These are phyloP conservation scores for Leptographium lundbergii DNA, from an alignment of 2,329 filamentous ascomycete genomes.

Conservation along the genomic window DNA sequence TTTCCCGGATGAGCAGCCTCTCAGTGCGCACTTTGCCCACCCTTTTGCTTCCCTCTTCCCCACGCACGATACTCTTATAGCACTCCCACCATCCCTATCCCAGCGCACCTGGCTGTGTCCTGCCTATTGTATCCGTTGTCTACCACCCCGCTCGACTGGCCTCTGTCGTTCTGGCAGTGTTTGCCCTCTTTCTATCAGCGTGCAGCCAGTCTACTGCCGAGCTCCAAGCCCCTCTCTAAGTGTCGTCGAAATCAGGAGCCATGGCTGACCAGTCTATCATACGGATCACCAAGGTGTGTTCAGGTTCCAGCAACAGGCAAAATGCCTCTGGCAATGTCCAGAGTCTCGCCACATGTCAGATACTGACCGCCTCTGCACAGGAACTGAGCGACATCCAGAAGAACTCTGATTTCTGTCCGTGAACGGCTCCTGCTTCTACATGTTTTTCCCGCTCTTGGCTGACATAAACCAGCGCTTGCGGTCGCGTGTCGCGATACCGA, in stretches of 20 bases:
- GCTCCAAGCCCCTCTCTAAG: background rate
- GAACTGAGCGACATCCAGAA: constrained; percentile 80
- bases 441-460: background rate
- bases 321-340: background rate
- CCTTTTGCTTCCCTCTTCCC: background rate
- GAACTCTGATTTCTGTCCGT: constrained; percentile 65
- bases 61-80: background rate
- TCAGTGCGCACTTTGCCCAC: background rate
- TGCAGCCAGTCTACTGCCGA: background rate
- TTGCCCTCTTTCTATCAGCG: background rate
- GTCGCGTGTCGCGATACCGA: constrained; percentile 81
- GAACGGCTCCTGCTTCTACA: too few relatives aligned
- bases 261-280: constrained; percentile 83
- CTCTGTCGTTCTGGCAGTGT: background rate
- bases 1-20: background rate
- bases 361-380: constrained; percentile 25
- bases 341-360: background rate
- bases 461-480: constrained; percentile 50
- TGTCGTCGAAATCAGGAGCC: constrained; percentile 7
- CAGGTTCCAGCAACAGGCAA: background rate
- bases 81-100: background rate
- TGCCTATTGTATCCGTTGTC: background rate
- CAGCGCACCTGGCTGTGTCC: background rate
- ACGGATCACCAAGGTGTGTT: constrained; percentile 66
- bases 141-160: background rate